These are phyloP conservation scores for Filosporella fistucella DNA, from an alignment of 495 filamentous ascomycete genomes.

Conservation along the genomic window DNA sequence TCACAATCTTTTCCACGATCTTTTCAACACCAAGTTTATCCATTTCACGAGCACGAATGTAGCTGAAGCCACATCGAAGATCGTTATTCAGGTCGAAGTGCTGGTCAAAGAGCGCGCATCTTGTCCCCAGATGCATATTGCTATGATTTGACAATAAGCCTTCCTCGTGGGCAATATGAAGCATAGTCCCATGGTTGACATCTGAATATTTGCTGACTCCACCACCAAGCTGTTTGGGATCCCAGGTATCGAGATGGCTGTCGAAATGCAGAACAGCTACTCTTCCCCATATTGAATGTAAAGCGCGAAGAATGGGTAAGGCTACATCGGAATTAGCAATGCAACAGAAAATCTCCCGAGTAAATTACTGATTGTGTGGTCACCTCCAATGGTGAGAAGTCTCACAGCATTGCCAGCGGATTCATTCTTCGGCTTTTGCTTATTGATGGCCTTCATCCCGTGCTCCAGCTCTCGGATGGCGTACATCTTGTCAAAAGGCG, in stretches of 20 bases:
- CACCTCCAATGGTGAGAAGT: constrained; percentile 55
- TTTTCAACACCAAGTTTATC: constrained; percentile 68
- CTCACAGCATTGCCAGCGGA: constrained; percentile 44
- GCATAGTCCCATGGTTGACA: constrained; percentile 78
- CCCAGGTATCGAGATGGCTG: constrained; percentile 52
- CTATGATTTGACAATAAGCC: constrained; percentile 75
- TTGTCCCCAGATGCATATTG: constrained; percentile 84
- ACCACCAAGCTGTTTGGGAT: constrained; percentile 31
- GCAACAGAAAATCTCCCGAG: neutral
- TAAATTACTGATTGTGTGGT: constrained; percentile 39
- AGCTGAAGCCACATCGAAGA: constrained; percentile 75
- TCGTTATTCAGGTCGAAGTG: constrained; percentile 75
- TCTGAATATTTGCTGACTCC: constrained; percentile 38
- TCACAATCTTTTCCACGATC: constrained; percentile 70
- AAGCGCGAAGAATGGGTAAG: constrained; percentile 40
- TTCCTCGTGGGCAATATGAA: constrained; percentile 43
- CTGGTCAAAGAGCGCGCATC: constrained; percentile 66
- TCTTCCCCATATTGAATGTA: constrained; percentile 36
- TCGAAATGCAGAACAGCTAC: constrained; percentile 64
- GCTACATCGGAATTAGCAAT: constrained; percentile 17
- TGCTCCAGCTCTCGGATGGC: constrained; percentile 60
- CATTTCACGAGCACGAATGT: constrained; percentile 77
- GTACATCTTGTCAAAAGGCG: constrained; percentile 56
- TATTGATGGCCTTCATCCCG: constrained; percentile 44
- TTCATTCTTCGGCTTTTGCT: constrained; percentile 32